Percentiles rank a stretch among this genome's conserved stretches.
Conservation (phyloP, 139 green algal species). For the Zygnema circumcarinatum region DNA sequence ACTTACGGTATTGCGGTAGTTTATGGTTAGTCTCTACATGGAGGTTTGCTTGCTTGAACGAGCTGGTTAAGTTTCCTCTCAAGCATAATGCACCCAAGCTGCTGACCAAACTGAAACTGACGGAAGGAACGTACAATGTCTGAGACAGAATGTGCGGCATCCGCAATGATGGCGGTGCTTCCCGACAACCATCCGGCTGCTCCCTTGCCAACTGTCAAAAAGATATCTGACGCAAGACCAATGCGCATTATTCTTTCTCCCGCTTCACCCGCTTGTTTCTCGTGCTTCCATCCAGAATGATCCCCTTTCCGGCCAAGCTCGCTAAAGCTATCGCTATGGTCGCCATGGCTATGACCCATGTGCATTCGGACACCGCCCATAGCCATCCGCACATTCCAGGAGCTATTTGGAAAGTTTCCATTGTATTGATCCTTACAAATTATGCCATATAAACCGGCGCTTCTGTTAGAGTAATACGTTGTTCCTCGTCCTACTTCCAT, state of each 20-base stretch:
- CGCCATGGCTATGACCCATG: slow-evolving; percentile 2
- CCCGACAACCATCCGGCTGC: slow-evolving; percentile 51
- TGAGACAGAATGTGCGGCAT: slow-evolving; percentile 57
- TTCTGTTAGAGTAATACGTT: too few relatives aligned
- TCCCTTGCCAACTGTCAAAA: slow-evolving; percentile 48
- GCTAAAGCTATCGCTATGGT: background rate
- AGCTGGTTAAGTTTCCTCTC: too few relatives aligned
- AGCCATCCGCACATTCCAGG: background rate
- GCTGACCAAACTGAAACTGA: too few relatives aligned
- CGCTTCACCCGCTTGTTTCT: slow-evolving; percentile 3
- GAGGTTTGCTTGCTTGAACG: too few relatives aligned
- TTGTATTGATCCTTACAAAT: too few relatives aligned
- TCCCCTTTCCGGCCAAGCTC: slow-evolving; percentile 8
- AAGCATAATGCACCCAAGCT: too few relatives aligned
- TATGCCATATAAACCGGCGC: too few relatives aligned
- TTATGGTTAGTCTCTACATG: too few relatives aligned
- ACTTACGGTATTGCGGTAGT: too few relatives aligned
- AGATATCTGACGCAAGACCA: slow-evolving; percentile 47
- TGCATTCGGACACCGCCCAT: slow-evolving; percentile 4
- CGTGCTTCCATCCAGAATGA: background rate
- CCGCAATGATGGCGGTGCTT: slow-evolving; percentile 58
- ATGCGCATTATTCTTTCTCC: slow-evolving; percentile 34
- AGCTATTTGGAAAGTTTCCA: too few relatives aligned
- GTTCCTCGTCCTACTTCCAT: too few relatives aligned
- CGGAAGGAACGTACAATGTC: slow-evolving; percentile 60